Conservation (phyloP, 305 asterid species). For the Fraxinus floribunda region DNA sequence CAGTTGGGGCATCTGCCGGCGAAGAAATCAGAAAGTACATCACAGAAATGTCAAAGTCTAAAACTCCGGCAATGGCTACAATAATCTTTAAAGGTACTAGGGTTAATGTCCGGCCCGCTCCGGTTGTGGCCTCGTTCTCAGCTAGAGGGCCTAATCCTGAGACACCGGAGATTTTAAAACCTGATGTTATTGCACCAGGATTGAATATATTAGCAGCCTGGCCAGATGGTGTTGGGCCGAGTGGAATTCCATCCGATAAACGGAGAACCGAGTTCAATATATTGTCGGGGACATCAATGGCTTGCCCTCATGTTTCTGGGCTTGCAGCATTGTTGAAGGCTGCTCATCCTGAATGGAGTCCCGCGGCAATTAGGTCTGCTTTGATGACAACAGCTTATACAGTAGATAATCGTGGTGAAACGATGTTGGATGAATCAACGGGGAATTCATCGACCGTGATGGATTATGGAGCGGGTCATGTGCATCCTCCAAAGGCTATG, state of each 20-base stretch:
- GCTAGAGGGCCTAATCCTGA: slow-evolving; percentile 89
- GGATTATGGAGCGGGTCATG: slow-evolving; percentile 92
- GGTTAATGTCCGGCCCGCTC: slow-evolving; percentile 72
- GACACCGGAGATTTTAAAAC: slow-evolving; percentile 79
- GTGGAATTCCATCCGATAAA: slow-evolving; percentile 63
- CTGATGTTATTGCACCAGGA: slow-evolving; percentile 92
- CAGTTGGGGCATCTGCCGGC: slow-evolving; percentile 68
- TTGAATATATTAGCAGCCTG: slow-evolving; percentile 86
- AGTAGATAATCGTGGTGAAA: slow-evolving; percentile 57
- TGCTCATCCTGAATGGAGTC: slow-evolving; percentile 93
- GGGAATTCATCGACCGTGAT: slow-evolving; percentile 70
- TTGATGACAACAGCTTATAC: slow-evolving; percentile 85
- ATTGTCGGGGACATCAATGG: slow-evolving; percentile 88
- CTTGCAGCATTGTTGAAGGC: slow-evolving; percentile 80
- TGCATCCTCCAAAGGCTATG: slow-evolving; percentile 89
- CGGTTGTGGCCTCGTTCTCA: slow-evolving; percentile 74
- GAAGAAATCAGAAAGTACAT: slow-evolving; percentile 70
- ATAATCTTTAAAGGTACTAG: slow-evolving; percentile 65
- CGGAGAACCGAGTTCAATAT: slow-evolving; percentile 78
- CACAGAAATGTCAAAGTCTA: slow-evolving; percentile 32
- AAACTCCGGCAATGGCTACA: slow-evolving; percentile 51
- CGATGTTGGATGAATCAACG: slow-evolving; percentile 77
- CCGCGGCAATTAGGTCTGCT: slow-evolving; percentile 89
- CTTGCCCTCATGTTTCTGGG: slow-evolving; percentile 91
- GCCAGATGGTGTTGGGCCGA: slow-evolving; percentile 76